Conservation (phyloP, 208 protist species). For the Leishmania tarentolae region DNA sequence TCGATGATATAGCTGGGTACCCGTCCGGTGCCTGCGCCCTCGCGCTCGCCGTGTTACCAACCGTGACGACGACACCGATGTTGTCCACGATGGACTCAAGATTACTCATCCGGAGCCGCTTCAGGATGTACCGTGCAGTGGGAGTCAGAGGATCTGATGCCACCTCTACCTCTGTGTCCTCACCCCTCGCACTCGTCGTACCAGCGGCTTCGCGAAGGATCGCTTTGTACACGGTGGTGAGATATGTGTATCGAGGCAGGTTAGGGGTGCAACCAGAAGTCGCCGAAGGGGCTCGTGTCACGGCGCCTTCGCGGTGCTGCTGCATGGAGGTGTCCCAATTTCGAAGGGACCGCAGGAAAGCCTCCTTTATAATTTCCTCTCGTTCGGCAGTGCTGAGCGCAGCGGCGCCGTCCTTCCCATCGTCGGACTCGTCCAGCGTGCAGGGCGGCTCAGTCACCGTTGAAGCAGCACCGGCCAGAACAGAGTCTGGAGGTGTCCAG, state of each 20-base stretch:
- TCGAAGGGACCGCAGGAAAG: conserved; percentile 3
- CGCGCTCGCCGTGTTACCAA: not conserved
- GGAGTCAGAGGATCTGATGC: not conserved
- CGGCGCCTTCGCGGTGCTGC: conserved; percentile 1
- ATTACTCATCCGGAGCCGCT: conserved; percentile 8
- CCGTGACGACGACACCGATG: conserved; percentile 16
- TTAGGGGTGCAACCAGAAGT: not conserved
- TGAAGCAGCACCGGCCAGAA: not conserved
- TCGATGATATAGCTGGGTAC: conserved; percentile 9
- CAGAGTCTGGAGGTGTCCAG: not conserved
- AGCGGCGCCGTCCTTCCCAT: not conserved
- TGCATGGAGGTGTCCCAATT: conserved; percentile 10
- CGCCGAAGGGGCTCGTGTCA: not conserved
- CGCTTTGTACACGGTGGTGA: conserved; percentile 4
- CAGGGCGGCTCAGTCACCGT: not conserved
- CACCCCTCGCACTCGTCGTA: not conserved
- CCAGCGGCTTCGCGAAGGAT: conserved; percentile 3
- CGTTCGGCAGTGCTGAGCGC: conserved; percentile 3
- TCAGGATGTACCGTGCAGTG: not conserved
- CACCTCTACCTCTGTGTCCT: not conserved
- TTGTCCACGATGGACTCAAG: conserved; percentile 18
- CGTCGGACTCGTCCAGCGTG: not conserved
- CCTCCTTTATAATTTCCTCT: conserved; percentile 2
- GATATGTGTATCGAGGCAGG: conserved; percentile 5
- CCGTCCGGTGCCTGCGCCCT: not conserved